These are phyloP conservation scores for Boletus tylopilopsis DNA, from an alignment of 768 basidiomycete species.

Conservation along the genomic window DNA sequence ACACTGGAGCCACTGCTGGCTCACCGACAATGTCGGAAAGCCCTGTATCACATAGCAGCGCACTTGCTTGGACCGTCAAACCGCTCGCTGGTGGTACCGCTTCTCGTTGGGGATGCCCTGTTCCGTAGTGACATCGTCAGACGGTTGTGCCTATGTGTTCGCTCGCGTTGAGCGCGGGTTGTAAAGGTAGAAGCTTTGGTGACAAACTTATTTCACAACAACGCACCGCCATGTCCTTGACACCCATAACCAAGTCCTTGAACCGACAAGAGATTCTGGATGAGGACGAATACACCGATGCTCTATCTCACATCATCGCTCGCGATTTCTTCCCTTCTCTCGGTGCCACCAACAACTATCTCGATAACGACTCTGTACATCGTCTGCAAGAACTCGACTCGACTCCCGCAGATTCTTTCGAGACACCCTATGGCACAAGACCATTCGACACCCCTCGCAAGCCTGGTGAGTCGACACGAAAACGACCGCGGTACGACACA, in stretches of 20 bases:
- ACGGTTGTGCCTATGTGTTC: too few relatives aligned
- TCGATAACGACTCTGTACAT: conserved; percentile 76
- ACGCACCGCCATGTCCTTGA: conserved; percentile 31
- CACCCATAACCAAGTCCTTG: conserved; percentile 49
- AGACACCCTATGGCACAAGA: conserved; percentile 60
- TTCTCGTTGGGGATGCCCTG: too few relatives aligned
- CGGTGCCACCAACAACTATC: conserved; percentile 83
- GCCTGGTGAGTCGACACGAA: conserved; percentile 41
- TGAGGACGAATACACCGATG: conserved; percentile 93
- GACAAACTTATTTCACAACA: not conserved
- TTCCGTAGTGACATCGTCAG: too few relatives aligned
- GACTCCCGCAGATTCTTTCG: conserved; percentile 53
- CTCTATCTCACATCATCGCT: conserved; percentile 87
- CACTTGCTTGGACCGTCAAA: too few relatives aligned
- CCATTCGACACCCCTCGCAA: conserved; percentile 51
- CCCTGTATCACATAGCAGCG: too few relatives aligned
- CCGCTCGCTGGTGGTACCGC: too few relatives aligned
- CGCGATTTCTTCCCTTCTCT: conserved; percentile 98
- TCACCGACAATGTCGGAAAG: too few relatives aligned
- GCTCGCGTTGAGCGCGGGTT: too few relatives aligned
- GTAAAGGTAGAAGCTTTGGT: too few relatives aligned
- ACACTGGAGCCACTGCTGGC: too few relatives aligned
- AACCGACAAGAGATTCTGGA: conserved; percentile 72
- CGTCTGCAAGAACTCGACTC: conserved; percentile 58
- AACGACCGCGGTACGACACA: conserved; percentile 59